phyloP scores from a whole-genome alignment of 2,329 filamentous ascomycete species.

The Neophaeococcomyces mojaviensis region DNA sequence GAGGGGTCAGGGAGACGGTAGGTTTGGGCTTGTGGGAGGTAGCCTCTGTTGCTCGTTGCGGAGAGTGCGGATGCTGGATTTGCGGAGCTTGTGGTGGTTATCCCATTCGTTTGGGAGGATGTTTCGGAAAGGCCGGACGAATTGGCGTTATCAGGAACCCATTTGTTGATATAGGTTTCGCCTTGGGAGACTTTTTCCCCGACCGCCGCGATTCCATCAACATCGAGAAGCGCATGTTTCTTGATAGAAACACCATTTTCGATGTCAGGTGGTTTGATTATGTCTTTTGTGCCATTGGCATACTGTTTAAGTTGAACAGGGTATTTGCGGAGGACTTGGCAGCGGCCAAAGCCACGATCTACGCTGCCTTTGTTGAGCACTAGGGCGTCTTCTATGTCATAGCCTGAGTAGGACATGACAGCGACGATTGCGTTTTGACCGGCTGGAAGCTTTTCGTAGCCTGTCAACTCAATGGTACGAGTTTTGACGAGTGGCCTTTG shows the following conservation, averaged over 20 bases:
- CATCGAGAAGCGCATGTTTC: conserved; percentile 67
- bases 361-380: conserved; percentile 94
- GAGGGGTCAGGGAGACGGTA: conserved; percentile 79
- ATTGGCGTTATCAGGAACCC: conserved; percentile 69
- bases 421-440: conserved; percentile 96
- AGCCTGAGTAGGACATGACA: conserved; percentile 98
- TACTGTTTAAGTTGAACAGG: conserved; percentile 81
- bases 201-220: conserved; percentile 82
- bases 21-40: conserved; percentile 42
- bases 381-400: conserved; percentile 97
- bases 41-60: conserved; percentile 25
- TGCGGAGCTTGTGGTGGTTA: conserved; percentile 1
- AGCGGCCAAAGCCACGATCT: conserved; percentile 90
- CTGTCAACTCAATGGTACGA: conserved; percentile 89
- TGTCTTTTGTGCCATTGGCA: conserved; percentile 64
- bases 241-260: conserved; percentile 55
- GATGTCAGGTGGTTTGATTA: conserved; percentile 55
- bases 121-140: conserved; percentile 61
- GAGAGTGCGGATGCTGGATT: conserved; percentile 13
- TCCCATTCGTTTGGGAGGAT: conserved; percentile 44
- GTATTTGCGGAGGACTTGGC: conserved; percentile 97
- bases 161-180: conserved; percentile 86
- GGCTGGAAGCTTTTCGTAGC: conserved; percentile 94
- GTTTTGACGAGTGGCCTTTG: conserved; percentile 97
- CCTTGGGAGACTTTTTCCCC: conserved; percentile 70